Percentiles rank a stretch among this genome's conserved stretches.
Evolutionary conservation across 352 stramenopile species (phyloP).

Genomic region (Paralagenidium karlingii): DNA sequence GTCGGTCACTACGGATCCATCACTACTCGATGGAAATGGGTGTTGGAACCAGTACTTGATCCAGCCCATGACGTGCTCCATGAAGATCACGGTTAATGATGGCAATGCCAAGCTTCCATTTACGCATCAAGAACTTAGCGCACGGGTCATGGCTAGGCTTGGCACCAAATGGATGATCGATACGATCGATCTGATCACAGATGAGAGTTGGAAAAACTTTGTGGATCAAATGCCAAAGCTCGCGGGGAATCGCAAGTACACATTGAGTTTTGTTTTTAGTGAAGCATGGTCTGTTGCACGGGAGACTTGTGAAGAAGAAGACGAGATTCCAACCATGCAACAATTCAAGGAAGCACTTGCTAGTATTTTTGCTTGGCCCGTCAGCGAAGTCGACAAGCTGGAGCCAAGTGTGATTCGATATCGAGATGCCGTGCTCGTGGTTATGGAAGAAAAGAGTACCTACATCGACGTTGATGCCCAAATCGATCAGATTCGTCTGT

Average conservation of each 20-base stretch:
- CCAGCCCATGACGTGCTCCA: constrained; percentile 54
- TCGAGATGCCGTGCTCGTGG: constrained; percentile 62
- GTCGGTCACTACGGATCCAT: constrained; percentile 12
- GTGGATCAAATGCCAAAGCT: constrained; percentile 57
- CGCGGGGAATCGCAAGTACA: constrained; percentile 61
- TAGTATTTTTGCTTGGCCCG: constrained; percentile 66
- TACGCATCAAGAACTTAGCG: constrained; percentile 61
- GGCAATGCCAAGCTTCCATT: constrained; percentile 63
- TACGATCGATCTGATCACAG: constrained; percentile 58
- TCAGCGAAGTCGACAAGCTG: constrained; percentile 42
- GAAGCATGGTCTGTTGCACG: constrained; percentile 71
- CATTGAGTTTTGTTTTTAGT: constrained; percentile 72
- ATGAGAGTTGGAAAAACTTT: constrained; percentile 56
- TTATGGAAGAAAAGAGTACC: constrained; percentile 82
- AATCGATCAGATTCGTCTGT: constrained; percentile 66
- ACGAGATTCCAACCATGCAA: constrained; percentile 47
- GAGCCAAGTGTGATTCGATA: constrained; percentile 51
- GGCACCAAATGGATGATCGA: constrained; percentile 70
- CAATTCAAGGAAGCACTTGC: constrained; percentile 64
- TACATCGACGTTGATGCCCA: constrained; percentile 63
- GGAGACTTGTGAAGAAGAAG: constrained; percentile 63
- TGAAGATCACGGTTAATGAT: constrained; percentile 76
- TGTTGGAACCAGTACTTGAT: no score
- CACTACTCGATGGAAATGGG: no score
- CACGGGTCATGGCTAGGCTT: constrained; percentile 52